Base-by-base conservation (phyloP, 441 rosid species). In the Gossypium schwendimanii region DNA sequence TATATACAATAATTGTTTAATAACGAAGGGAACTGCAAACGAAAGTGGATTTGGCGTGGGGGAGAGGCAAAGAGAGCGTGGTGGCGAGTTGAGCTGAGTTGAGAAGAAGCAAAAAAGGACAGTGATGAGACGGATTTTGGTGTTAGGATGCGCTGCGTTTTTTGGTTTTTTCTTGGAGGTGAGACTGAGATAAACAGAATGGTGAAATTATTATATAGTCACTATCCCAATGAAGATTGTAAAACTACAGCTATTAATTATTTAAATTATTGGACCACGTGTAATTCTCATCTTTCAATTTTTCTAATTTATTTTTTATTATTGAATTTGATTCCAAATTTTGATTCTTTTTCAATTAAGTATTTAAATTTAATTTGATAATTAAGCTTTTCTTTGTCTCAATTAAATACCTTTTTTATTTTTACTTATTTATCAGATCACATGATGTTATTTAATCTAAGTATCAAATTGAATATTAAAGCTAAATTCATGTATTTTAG, bases 11-110 rank as follows among this genome's bases (percentile, higher is more conserved):
- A 33, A 15, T 31, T 7, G 49, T 36, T 62, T 33, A 33, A 33
- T 33, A 9, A 8, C 2, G 45, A 36, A 6, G 6, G 36, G 67
- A 4, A 36, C 3, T 8, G 65, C 6, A 63, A 63, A 28, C 49
- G 0, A 63, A 17, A 24, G 49, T n/a, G 12, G 70, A 75, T 10
- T 39, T 64, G 82, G 70, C 80, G 77, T 72, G 18, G 64, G 45
- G 18, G 65, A 44, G 61, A 72, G 50, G 82, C 61, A 28, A 3
- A 4, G 33, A n/a, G 17, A 49, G 18, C 54, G 7, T 14, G 18
- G 54, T n/a, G 11, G 28, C 1, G 60, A 26, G 17, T 31, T 6
- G 60, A 55, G 28, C 31, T 23, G 23, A 49, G 14, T 14, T 23
- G 23, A 49, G 6, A n/a, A 17, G 54, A 49, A 49, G 54, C 54